Base-by-base conservation (phyloP, 495 filamentous ascomycete species). In the Hyaloscypha variabilis region DNA sequence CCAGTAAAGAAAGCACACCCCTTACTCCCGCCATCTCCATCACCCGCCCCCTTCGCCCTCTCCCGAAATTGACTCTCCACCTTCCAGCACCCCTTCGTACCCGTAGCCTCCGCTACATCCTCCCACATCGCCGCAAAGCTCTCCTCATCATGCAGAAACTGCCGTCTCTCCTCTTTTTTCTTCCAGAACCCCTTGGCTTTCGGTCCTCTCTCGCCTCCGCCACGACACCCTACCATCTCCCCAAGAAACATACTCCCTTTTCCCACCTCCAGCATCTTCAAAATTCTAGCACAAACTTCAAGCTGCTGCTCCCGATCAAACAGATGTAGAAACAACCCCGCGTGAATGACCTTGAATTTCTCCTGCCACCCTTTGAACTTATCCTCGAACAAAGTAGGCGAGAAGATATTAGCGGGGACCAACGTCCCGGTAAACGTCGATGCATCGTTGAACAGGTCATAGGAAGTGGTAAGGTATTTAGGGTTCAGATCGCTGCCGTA, bases 251-350 rank as follows among this genome's bases (percentile, higher is more conserved):
- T 67, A 10, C 76, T 77, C 1, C 80, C 83, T 8, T 72, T 69
- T 30, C 71, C 59, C 0, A 75, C 70, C 13, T 71, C 69, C 10
- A 88, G 70, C 10, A 90, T 72, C 24, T 62, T 70, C 0, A 82
- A 71, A 2, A 89, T 65, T 8, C 76, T 73, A 60, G 78, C 78
- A 6, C 78, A 82, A 8, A 83, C 69, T 0, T 67, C 46, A 8
- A 84, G 68, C 65, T 90, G 87, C 8, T 81, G 72, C 0, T 82
- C 77, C 70, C 75, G 83, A n/a, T 64, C 67, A 60, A 88, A 90
- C 8, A 89, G 77, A 60, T 90, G 87, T 55, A 90, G 82, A 67
- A 90, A 85, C 0, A 80, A 79, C 1, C 75, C 74, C 0, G 82
- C 77, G 65, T 86, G 81, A 25, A 88, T 66, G 29, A 90, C 83